phyloP scores from a whole-genome alignment of 352 stramenopile genomes.

The Phytophthora pisi region DNA sequence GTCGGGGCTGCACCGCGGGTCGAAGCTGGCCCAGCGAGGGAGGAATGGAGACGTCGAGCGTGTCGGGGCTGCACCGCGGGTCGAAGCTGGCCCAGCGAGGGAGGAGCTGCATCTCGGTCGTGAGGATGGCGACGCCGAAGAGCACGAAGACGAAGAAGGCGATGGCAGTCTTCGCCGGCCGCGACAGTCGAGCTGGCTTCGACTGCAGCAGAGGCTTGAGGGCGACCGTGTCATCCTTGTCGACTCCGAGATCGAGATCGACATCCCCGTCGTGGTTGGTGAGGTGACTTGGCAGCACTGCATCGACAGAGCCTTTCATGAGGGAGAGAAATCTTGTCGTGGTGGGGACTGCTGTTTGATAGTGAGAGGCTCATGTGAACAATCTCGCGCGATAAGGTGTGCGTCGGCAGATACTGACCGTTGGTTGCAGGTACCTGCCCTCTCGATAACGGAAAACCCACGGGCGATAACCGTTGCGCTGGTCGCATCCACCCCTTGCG shows the following conservation, averaged over 20 bases:
- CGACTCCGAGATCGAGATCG: not conserved
- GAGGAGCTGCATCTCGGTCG: constrained; percentile 10
- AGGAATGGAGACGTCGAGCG: constrained; percentile 2
- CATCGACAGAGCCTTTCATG: not conserved
- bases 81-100: constrained; percentile 17
- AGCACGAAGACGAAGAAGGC: constrained; percentile 5
- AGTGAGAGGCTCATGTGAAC: not conserved
- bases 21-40: constrained; percentile 13
- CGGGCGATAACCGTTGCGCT: not conserved
- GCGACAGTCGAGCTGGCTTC: constrained; percentile 2
- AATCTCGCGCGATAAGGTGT: not conserved
- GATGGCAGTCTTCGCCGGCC: constrained; percentile 1
- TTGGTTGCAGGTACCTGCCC: not conserved
- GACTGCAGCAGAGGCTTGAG: not conserved
- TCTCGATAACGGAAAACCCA: not conserved
- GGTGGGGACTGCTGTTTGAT: not conserved
- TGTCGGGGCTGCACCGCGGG: constrained; percentile 9
- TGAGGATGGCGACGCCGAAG: constrained; percentile 7
- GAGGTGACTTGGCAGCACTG: not conserved
- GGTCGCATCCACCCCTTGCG: not conserved
- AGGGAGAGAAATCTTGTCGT: not conserved
- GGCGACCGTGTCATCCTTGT: not conserved
- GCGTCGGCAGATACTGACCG: not conserved
- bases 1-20: constrained; percentile 11
- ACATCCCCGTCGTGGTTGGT: not conserved